Evolutionary conservation across 805 yeast genomes (phyloP).

Genomic region (Saccharomycopsis javanensis): DNA sequence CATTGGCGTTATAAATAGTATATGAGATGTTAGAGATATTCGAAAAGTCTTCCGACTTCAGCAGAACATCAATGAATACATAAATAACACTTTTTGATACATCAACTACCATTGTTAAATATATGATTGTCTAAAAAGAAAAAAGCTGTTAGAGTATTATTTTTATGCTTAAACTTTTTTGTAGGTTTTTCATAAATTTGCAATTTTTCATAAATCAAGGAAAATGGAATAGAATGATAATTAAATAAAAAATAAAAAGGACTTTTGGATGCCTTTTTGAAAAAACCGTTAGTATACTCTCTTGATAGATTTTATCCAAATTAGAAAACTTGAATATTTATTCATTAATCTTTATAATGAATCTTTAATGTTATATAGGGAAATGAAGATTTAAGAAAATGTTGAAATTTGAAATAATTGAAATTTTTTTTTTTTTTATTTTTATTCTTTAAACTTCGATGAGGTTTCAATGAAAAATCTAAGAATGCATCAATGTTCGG

Average conservation of each 20-base stretch:
- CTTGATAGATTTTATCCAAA: neutral
- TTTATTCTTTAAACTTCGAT: neutral
- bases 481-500: neutral
- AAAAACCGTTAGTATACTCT: neutral
- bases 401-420: neutral
- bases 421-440: neutral
- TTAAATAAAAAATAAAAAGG: no score
- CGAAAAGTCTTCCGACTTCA: neutral
- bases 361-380: neutral
- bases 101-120: neutral
- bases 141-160: neutral
- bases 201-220: no score
- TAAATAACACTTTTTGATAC: neutral
- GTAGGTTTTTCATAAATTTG: no score
- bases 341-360: neutral
- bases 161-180: neutral
- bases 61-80: neutral
- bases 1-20: neutral
- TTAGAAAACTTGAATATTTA: neutral
- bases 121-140: neutral
- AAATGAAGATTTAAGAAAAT: neutral
- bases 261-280: neutral
- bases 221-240: no score
- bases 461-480: neutral
- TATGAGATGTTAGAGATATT: neutral